Conservation (phyloP, 2,329 filamentous ascomycete genomes). For the Ceratocystis lukuohia region DNA sequence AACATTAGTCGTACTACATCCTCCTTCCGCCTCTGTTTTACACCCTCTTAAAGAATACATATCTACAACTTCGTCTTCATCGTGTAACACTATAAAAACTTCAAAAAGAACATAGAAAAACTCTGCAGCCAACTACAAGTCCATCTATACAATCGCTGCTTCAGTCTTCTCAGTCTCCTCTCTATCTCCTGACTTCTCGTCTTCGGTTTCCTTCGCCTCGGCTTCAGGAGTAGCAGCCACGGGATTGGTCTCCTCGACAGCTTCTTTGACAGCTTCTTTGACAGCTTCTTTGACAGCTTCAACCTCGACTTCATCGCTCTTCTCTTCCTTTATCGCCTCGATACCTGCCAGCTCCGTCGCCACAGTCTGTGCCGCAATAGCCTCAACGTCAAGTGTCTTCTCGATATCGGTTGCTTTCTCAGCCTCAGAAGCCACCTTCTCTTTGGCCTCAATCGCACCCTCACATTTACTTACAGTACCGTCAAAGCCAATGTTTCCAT, state of each 20-base stretch:
- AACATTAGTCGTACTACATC: too few relatives aligned
- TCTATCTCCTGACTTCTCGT: background rate
- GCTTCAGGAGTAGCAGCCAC: background rate
- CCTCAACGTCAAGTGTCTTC: background rate
- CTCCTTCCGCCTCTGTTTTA: too few relatives aligned
- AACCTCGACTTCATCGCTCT: background rate
- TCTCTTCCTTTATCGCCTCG: background rate
- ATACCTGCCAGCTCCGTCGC: background rate
- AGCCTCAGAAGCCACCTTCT: background rate
- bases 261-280: background rate
- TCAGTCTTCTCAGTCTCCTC: background rate
- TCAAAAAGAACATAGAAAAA: too few relatives aligned
- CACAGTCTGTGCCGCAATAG: background rate
- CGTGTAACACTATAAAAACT: too few relatives aligned
- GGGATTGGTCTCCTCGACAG: background rate
- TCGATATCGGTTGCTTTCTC: background rate
- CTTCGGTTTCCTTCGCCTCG: background rate
- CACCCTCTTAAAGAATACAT: too few relatives aligned
- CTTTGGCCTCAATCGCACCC: background rate
- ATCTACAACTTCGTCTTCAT: too few relatives aligned
- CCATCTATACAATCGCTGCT: slow-evolving; percentile 4
- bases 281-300: background rate
- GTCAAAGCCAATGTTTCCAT: slow-evolving; percentile 34
- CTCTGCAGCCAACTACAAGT: too few relatives aligned
- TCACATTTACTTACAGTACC: slow-evolving; percentile 24